A percentile compares a stretch with the other conserved stretches of the same genome.
These are phyloP conservation scores for Pleoardoris graminearum DNA, from an alignment of 2,329 filamentous ascomycete species.

Conservation along the genomic window DNA sequence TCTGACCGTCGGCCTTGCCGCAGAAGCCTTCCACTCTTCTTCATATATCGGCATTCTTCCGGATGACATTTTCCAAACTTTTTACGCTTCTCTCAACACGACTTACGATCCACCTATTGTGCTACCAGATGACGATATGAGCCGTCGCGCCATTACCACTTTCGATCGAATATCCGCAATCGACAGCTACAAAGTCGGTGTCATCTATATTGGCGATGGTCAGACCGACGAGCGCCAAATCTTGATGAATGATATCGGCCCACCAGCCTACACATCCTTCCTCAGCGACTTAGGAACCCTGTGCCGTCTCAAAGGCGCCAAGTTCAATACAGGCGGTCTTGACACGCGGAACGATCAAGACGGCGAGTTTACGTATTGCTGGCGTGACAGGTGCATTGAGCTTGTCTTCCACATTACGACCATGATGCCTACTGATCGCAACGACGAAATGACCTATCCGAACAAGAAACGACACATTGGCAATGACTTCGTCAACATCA, in stretches of 20 bases:
- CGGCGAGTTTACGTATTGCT: slow-evolving; percentile 87
- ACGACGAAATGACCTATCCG: slow-evolving; percentile 71
- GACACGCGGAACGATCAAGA: slow-evolving; percentile 78
- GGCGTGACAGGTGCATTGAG: slow-evolving; percentile 92
- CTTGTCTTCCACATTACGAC: slow-evolving; percentile 95
- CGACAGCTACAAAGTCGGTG: slow-evolving; percentile 92
- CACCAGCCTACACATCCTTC: slow-evolving; percentile 84
- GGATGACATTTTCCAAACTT: slow-evolving; percentile 71
- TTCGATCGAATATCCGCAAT: slow-evolving; percentile 90
- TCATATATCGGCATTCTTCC: slow-evolving; percentile 68
- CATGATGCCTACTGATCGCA: slow-evolving; percentile 90
- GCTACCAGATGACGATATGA: slow-evolving; percentile 71
- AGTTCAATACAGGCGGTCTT: slow-evolving; percentile 90
- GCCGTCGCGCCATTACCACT: slow-evolving; percentile 72
- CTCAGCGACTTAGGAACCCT: slow-evolving; percentile 80
- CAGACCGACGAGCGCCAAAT: slow-evolving; percentile 85
- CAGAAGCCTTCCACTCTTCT: slow-evolving; percentile 50
- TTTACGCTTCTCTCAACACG: slow-evolving; percentile 59
- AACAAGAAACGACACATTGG: slow-evolving; percentile 94
- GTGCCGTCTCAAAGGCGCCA: slow-evolving; percentile 77
- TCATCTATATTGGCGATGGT: slow-evolving; percentile 88
- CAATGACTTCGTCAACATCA: slow-evolving; percentile 97
- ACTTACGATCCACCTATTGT: slow-evolving; percentile 67
- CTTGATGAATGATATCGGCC: slow-evolving; percentile 82
- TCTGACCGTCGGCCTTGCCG: slow-evolving; percentile 44